These are phyloP conservation scores for Hyaloscypha hepaticicola DNA, from an alignment of 495 filamentous ascomycete species.

Conservation along the genomic window DNA sequence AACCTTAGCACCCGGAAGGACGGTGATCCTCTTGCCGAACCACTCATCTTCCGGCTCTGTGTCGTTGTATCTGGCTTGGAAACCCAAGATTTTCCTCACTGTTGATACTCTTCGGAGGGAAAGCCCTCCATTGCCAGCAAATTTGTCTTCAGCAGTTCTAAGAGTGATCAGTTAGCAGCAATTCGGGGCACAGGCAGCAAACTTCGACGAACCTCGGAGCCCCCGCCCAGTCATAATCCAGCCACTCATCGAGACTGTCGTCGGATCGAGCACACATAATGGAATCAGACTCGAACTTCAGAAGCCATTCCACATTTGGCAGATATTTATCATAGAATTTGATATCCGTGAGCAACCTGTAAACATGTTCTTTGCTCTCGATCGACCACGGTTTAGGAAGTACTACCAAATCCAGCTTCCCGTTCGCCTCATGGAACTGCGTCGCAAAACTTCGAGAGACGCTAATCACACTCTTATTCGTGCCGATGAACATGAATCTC, in stretches of 20 bases:
- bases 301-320: slow-evolving; percentile 44
- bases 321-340: slow-evolving; percentile 48
- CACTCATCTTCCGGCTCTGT: slow-evolving; percentile 50
- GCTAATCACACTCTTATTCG: slow-evolving; percentile 39
- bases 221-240: slow-evolving; percentile 48
- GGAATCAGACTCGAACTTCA: slow-evolving; percentile 49
- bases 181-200: background rate
- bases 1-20: slow-evolving; percentile 46
- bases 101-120: slow-evolving; percentile 47
- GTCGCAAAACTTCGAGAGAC: slow-evolving; percentile 41
- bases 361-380: slow-evolving; percentile 43
- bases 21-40: slow-evolving; percentile 44
- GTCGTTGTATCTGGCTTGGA: slow-evolving; percentile 45
- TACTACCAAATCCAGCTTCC: slow-evolving; percentile 47
- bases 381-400: slow-evolving; percentile 43
- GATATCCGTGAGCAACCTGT: slow-evolving; percentile 42
- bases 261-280: slow-evolving; percentile 50
- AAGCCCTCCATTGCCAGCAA: slow-evolving; percentile 50
- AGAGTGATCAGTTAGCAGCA: slow-evolving; percentile 6
- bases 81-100: slow-evolving; percentile 41
- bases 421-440: slow-evolving; percentile 42
- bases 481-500: slow-evolving; percentile 51
- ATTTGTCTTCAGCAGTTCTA: slow-evolving; percentile 38
- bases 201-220: slow-evolving; percentile 39
- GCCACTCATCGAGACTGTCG: slow-evolving; percentile 46